Percentiles rank a stretch among this genome's conserved stretches.
phyloP scores from a whole-genome alignment of 371 early-diverging fungal genomes.

The Dichotomocladium elegans region DNA sequence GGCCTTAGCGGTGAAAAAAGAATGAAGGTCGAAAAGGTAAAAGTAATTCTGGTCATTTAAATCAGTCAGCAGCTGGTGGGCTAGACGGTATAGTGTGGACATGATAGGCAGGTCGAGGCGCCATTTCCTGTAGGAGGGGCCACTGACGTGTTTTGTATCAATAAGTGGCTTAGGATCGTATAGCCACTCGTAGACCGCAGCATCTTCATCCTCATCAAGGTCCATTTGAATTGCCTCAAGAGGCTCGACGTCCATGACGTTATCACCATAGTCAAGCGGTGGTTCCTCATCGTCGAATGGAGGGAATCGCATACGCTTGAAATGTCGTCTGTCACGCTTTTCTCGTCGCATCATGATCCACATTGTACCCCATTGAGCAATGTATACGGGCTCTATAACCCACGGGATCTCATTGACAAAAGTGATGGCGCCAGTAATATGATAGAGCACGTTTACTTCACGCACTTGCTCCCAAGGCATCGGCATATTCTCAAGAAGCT shows the following conservation, averaged over 20 bases:
- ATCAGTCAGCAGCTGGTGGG: constrained; percentile 92
- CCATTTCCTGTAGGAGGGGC: constrained; percentile 90
- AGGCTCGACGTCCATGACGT: constrained; percentile 95
- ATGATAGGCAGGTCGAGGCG: constrained; percentile 89
- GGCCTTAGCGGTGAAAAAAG: constrained; percentile 97
- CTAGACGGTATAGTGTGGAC: constrained; percentile 91
- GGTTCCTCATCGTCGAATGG: constrained; percentile 99
- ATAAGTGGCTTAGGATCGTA: constrained; percentile 94
- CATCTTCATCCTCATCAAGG: constrained; percentile 94
- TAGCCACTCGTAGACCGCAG: constrained; percentile 92
- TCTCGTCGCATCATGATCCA: constrained; percentile 99
- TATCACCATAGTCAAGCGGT: constrained; percentile 96
- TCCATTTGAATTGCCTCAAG: constrained; percentile 98
- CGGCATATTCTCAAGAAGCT: constrained; percentile 98
- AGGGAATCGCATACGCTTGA: constrained; percentile 98
- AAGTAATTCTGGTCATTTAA: constrained; percentile 94
- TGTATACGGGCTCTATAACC: constrained; percentile 94
- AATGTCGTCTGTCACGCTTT: constrained; percentile 96
- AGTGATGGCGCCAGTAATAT: constrained; percentile 97
- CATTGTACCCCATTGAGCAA: constrained; percentile 98
- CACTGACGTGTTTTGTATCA: constrained; percentile 85
- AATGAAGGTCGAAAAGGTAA: constrained; percentile 91
- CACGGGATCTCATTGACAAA: constrained; percentile 96
- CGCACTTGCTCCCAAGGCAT: constrained; percentile 99
- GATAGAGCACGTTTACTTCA: constrained; percentile 96